Percentiles rank a stretch among this genome's conserved stretches.
These are phyloP conservation scores for Ophiostoma australiae DNA, from an alignment of 2,329 filamentous ascomycete genomes.

Conservation along the genomic window DNA sequence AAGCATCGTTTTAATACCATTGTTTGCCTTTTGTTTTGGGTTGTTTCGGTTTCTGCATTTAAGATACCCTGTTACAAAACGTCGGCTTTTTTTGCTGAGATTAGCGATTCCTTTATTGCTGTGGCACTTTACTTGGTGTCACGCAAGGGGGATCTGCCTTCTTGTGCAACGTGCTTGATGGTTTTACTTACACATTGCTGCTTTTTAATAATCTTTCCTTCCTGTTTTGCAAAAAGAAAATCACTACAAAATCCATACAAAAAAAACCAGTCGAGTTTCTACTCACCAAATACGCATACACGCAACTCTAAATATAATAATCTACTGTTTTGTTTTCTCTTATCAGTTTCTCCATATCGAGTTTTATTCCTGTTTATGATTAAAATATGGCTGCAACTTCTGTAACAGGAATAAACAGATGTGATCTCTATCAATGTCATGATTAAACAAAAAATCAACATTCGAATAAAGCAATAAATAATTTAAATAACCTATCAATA, in stretches of 20 bases:
- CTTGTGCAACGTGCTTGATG: not conserved
- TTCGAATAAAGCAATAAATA: no score
- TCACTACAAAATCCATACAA: not conserved
- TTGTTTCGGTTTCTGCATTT: conserved; percentile 51
- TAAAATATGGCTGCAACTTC: not conserved
- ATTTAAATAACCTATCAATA: no score
- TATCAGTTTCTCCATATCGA: not conserved
- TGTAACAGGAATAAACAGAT: no score
- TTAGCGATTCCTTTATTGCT: not conserved
- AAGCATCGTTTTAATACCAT: conserved; percentile 23
- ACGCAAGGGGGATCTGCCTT: not conserved
- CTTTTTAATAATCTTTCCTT: conserved; percentile 18
- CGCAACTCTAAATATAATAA: conserved; percentile 18
- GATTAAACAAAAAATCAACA: no score
- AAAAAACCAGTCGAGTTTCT: conserved; percentile 13
- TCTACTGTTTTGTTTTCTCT: conserved; percentile 17
- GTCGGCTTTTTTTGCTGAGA: not conserved
- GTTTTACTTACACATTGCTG: conserved; percentile 2
- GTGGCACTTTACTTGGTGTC: not conserved
- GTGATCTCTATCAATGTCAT: no score
- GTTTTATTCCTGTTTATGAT: not conserved
- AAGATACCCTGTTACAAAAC: conserved; percentile 29
- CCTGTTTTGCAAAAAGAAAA: conserved; percentile 12
- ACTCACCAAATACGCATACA: conserved; percentile 17
- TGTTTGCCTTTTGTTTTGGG: conserved; percentile 33